Evolutionary conservation across 2,329 filamentous ascomycete genomes (phyloP), one percentile per base, ranked within the genome.

Genomic region (Sclerotinia trifoliorum): DNA sequence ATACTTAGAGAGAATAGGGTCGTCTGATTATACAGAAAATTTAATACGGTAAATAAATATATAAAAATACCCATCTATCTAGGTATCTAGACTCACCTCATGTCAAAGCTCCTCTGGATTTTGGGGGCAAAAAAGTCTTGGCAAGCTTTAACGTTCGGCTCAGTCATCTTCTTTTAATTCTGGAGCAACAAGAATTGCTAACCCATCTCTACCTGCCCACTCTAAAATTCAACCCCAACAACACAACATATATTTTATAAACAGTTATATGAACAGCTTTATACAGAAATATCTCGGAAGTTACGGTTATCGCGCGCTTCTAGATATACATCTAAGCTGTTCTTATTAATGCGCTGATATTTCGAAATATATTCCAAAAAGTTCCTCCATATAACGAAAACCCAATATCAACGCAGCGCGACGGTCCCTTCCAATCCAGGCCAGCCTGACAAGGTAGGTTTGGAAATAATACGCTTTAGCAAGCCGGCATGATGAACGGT

Each of bases 401-500:
- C 39, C 55, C 4, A 26, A 61, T 39, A 58, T 61, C 55, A 39
- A 42, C 35, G 52, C 46, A 8, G 15, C 60, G 60, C 60, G 46
- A 63, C 60, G 39, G 62, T 26, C 44, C 49, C 62, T 70, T 68
- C 71, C 52, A 71, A 69, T 58, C 67, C 73, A 68, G 70, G 64
- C 48, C 66, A 64, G 26, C 54, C 48, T 58, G 69, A 75, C 72
- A 68, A 72, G 74, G 66, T 73, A 69, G 71, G 70, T 69, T 73
- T 72, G 71, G 70, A 71, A 71, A 70, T 51, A 70, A 48, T 35
- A 4, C 39, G 51, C 32, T 54, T 74, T 79, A 85, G 85, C 84
- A 86, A 81, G 85, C 86, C 87, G 88, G 86, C 86, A 91, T 85
- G 88, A 92, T 92, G 89, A 90, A 88, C 83, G 83, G 83, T 81